Conservation (phyloP, 2,329 filamentous ascomycete species). For the Alternaria rosae region DNA sequence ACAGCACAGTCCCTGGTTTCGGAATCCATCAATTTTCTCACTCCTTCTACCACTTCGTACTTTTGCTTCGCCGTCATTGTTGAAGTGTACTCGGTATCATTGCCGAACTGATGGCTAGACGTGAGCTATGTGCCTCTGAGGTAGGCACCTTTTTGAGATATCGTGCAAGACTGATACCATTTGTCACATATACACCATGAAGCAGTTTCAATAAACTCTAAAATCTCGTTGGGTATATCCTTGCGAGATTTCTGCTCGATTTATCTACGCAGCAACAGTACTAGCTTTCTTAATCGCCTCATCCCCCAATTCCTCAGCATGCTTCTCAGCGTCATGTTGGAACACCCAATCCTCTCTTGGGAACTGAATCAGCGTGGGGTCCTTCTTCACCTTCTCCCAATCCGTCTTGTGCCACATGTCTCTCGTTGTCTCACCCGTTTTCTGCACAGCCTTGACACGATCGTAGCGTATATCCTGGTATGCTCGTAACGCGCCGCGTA, state of each 20-base stretch:
- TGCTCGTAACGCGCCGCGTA: constrained; percentile 36
- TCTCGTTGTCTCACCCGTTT: constrained; percentile 44
- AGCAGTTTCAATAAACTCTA: neutral
- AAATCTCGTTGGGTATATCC: neutral
- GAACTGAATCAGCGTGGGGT: constrained; percentile 40
- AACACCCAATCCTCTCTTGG: constrained; percentile 47
- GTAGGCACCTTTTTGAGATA: neutral
- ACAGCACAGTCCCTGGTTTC: neutral
- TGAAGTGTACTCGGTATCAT: neutral
- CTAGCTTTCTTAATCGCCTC: constrained; percentile 34
- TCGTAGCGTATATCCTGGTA: constrained; percentile 48
- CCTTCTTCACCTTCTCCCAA: constrained; percentile 44
- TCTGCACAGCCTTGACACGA: constrained; percentile 44
- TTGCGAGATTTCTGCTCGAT: neutral
- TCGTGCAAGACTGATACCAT: neutral
- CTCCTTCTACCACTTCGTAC: neutral
- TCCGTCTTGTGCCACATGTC: constrained; percentile 48
- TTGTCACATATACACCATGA: neutral
- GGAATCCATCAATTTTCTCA: neutral
- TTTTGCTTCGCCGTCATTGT: neutral
- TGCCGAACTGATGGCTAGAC: neutral
- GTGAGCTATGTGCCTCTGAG: neutral
- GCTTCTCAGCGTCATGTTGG: constrained; percentile 38
- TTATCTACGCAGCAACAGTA: neutral
- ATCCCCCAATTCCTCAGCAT: constrained; percentile 40